Percentiles rank a stretch among this genome's conserved stretches.
Conservation (phyloP, 306 rosid species). For the Luffa aegyptiaca region DNA sequence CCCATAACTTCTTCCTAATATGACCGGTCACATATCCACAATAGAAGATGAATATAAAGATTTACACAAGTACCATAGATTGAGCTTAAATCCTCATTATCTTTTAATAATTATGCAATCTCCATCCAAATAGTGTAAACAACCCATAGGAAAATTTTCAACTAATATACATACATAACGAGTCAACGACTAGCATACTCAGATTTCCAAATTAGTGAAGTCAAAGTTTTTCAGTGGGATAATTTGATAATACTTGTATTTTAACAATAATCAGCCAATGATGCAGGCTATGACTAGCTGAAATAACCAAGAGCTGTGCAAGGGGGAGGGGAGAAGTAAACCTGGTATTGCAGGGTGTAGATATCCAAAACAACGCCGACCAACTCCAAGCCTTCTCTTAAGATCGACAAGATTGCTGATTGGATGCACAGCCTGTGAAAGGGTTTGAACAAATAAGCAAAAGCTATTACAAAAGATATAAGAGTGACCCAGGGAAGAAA, state of each 20-base stretch:
- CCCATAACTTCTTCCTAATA: not conserved
- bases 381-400: conserved; percentile 93
- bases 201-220: not conserved
- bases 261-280: not conserved
- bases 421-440: conserved; percentile 89
- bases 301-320: not conserved
- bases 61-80: not conserved
- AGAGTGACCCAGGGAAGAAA: conserved; percentile 14
- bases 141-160: not conserved
- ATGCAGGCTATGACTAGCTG: not conserved
- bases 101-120: not conserved
- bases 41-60: not conserved
- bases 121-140: not conserved
- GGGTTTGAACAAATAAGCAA: conserved; percentile 9
- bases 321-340: not conserved
- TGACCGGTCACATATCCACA: not conserved
- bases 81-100: not conserved
- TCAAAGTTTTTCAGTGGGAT: not conserved
- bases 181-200: not conserved
- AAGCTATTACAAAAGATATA: not conserved
- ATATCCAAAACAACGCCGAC: conserved; percentile 94
- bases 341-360: conserved; percentile 94
- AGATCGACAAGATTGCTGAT: conserved; percentile 95
- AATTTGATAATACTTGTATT: not conserved
- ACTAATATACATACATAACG: not conserved